phyloP scores from a whole-genome alignment of 192 early-diverging fungal genomes.

The Entrophospora sp. region DNA sequence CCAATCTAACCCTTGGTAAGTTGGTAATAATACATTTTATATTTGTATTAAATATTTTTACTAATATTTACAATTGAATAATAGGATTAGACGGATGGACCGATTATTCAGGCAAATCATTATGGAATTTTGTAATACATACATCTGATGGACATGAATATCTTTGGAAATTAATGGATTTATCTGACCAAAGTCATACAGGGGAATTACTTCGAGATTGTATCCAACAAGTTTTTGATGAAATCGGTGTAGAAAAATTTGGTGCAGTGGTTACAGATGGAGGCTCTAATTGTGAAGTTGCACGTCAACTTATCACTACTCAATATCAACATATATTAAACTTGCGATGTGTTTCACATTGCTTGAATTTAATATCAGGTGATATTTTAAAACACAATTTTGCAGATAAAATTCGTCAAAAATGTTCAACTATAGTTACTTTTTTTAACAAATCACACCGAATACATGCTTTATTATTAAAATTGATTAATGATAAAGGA shows the following conservation, averaged over 20 bases:
- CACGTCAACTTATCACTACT: neutral
- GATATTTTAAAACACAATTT: conserved; percentile 3
- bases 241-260: neutral
- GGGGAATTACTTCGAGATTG: neutral
- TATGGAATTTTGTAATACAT: conserved; percentile 4
- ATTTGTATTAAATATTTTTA: neutral
- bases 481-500: neutral
- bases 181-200: neutral
- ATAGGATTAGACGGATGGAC: neutral
- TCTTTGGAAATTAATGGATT: neutral
- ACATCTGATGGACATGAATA: neutral
- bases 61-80: neutral
- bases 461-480: neutral
- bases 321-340: neutral
- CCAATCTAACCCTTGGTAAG: neutral
- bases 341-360: neutral
- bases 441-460: neutral
- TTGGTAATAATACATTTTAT: neutral
- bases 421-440: neutral
- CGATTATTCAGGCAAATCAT: neutral
- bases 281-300: neutral
- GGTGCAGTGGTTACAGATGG: neutral
- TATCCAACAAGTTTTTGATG: neutral
- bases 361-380: neutral
- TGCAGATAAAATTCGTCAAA: neutral